phyloP scores from a whole-genome alignment of 2,329 filamentous ascomycete genomes.

The Arachnomyces sp. region DNA sequence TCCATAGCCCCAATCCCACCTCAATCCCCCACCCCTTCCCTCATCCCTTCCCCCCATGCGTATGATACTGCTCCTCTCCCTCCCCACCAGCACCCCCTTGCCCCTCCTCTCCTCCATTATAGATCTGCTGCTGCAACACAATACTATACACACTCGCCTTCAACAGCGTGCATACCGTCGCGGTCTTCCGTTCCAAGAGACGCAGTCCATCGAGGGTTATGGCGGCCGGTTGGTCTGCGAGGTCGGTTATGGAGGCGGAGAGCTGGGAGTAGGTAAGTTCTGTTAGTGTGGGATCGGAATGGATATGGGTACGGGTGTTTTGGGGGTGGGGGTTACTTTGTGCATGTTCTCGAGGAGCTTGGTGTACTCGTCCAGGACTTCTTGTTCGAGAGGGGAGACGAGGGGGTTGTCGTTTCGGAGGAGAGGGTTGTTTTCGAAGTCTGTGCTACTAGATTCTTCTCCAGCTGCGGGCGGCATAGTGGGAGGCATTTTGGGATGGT shows the following conservation, averaged over 20 bases:
- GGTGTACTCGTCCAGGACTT: constrained; percentile 90
- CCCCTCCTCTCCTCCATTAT: constrained; percentile 40
- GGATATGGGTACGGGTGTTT: no score
- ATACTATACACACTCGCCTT: constrained; percentile 99
- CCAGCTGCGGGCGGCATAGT: no score
- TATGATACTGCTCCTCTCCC: constrained; percentile 16
- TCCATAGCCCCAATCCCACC: constrained; percentile 9
- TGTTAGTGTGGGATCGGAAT: not conserved
- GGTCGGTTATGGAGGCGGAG: constrained; percentile 41
- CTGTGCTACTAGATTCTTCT: no score
- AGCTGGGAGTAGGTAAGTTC: constrained; percentile 17
- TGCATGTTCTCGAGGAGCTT: constrained; percentile 84
- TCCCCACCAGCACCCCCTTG: constrained; percentile 20
- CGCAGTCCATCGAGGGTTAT: constrained; percentile 70
- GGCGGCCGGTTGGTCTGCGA: constrained; percentile 60
- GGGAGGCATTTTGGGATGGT: no score
- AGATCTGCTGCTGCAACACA: constrained; percentile 93
- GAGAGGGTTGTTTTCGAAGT: constrained; percentile 23
- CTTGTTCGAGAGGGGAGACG: constrained; percentile 75
- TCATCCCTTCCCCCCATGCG: constrained; percentile 14
- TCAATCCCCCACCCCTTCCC: constrained; percentile 14
- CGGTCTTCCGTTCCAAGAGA: constrained; percentile 86
- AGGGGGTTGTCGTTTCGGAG: constrained; percentile 28
- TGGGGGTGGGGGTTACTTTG: constrained; percentile 49
- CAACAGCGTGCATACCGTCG: constrained; percentile 85